Base-by-base conservation (phyloP, 2,329 filamentous ascomycete genomes). In the Pezicula neosporulosa region DNA sequence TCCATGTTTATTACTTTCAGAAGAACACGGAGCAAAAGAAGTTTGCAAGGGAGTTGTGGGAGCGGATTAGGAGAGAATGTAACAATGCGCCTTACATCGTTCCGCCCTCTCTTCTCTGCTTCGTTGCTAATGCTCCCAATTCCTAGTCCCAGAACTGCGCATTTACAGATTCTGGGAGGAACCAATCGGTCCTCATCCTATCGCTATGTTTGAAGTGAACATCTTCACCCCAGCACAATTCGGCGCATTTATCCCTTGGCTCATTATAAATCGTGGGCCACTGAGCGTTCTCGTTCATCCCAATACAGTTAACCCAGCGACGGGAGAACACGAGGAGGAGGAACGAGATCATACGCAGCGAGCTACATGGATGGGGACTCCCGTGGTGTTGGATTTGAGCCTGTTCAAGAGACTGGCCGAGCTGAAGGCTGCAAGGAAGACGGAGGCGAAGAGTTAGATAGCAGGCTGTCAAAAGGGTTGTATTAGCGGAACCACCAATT, bases 121-220 rank as follows among this genome's bases (percentile, higher is more conserved):
- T 13, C 13, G 37, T 30, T 19, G 21, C 30, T 42, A 48, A 42
- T 39, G 28, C 9, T 24, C 43, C 43, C 35, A 12, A 10, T 39
- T 39, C 18, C 28, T 54, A 91, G 88, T 96, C 63, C 90, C 91
- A 8, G 91, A 96, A 66, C 75, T 96, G 16, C 81, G 90, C 49
- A 86, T 95, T 60, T 96, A 96, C 67, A 76, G 70, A 13, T 74
- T 96, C 58, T 95, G 83, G 80, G 86, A 94, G 58, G 70, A 73
- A 13, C 90, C 91, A 0, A 70, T 96, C 27, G 92, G 91, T 0
- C 91, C 91, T 0, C 91, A 96, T 67, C 85, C 87, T 0, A 69
- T 90, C 1, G 87, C 85, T 48, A 96, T 96, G 90, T 96, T 96
- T 62, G 92, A 97, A 70, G 90, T 96, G 43, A 95, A 95, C 60